Base-by-base conservation (phyloP, 2,329 filamentous ascomycete species). In the Beauveria varroae region DNA sequence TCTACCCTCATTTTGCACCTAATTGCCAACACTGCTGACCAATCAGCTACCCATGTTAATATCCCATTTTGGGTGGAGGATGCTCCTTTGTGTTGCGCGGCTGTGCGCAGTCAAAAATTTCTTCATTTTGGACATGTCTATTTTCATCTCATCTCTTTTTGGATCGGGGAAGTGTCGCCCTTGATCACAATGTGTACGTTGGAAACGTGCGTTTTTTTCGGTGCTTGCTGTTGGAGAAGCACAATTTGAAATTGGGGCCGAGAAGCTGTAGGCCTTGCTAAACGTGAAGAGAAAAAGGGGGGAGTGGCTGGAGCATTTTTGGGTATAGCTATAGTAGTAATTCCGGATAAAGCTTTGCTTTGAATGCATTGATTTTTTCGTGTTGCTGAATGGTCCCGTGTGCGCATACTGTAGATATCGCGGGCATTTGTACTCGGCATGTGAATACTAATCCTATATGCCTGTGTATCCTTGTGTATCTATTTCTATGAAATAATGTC, bases 1-100 rank as follows among this genome's bases (percentile, higher is more conserved):
- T 52, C 55, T 61, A 57, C 58, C 57, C 53, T 54, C 26, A 18
- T 30, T 44, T 54, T 44, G 51, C 60, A 53, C 46, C 41, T 41
- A 46, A 57, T 63, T 62, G 57, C 46, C 57, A 43, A 52, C 55
- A 7, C 20, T 52, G 47, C 46, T 53, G 47, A n/a, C 18, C 24
- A 24, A 58, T 10, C 44, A 50, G 53, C 49, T 58, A 61, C 34
- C 68, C 57, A 63, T 68, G 71, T 71, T 70, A 68, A 70, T 72
- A 70, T 67, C 66, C 62, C 64, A 60, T 63, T 63, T 30, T 30
- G 56, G 34, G 47, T 34, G 14, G 46, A 52, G 24, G 56, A 30
- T n/a, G 22, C n/a, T 10, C 34, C 16, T 40, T 50, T 50, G 34
- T 59, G 26, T 52, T 59, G 43, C 22, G 44, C 30, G 55, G 50